phyloP scores from a whole-genome alignment of 805 yeast species.

The Ogataea neopini region DNA sequence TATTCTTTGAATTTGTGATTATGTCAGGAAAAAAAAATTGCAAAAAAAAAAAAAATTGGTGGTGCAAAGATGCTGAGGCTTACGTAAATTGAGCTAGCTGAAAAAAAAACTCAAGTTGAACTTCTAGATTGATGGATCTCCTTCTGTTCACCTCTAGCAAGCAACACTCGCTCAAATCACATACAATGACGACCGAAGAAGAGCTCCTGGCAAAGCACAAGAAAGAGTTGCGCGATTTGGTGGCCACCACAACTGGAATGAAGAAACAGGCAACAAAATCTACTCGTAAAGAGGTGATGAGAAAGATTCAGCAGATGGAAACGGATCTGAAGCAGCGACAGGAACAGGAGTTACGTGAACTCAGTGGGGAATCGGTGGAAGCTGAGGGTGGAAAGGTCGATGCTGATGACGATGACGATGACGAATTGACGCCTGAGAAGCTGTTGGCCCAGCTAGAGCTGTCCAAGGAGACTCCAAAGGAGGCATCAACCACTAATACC shows the following conservation, averaged over 20 bases:
- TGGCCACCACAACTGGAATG: slow-evolving; percentile 68
- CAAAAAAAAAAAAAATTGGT: neutral
- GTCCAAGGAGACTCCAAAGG: slow-evolving; percentile 24
- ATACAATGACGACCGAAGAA: slow-evolving; percentile 38
- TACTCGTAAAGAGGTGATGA: slow-evolving; percentile 64
- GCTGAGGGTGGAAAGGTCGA: slow-evolving; percentile 16
- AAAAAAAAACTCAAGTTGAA: too few relatives aligned
- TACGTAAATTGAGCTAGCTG: too few relatives aligned
- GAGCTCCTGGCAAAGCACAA: slow-evolving; percentile 60
- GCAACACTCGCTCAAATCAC: too few relatives aligned
- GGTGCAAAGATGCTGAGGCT: too few relatives aligned
- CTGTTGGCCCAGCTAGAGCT: slow-evolving; percentile 60
- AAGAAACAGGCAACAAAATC: slow-evolving; percentile 84
- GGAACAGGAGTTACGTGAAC: slow-evolving; percentile 45
- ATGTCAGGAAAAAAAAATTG: slow-evolving; percentile 2
- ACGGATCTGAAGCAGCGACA: slow-evolving; percentile 56
- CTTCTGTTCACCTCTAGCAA: too few relatives aligned
- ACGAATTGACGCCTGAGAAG: slow-evolving; percentile 65
- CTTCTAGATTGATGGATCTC: too few relatives aligned
- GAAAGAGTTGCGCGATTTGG: slow-evolving; percentile 66
- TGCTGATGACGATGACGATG: slow-evolving; percentile 31
- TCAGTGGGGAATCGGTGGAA: slow-evolving; percentile 11
- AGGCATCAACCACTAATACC: too few relatives aligned
- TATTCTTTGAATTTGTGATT: neutral
- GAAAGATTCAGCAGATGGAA: slow-evolving; percentile 62